Percentiles rank a stretch among this genome's conserved stretches.
phyloP scores from a whole-genome alignment of 148 eudicot species.

The Rhododendron vialii region DNA sequence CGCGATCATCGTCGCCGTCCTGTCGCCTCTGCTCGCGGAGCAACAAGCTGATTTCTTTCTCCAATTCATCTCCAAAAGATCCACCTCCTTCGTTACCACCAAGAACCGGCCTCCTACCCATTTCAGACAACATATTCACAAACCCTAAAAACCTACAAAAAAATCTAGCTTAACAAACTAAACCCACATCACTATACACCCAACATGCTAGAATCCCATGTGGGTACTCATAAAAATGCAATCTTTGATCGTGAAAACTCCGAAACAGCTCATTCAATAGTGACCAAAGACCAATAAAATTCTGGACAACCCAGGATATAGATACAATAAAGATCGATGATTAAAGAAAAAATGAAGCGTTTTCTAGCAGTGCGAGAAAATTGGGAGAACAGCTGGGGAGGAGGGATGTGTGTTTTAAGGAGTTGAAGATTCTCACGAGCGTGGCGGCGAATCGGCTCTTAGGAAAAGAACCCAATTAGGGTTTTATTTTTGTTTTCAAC shows the following conservation, averaged over 20 bases:
- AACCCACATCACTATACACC: slow-evolving; percentile 10
- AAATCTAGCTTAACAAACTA: slow-evolving; percentile 14
- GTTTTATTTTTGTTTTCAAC: slow-evolving; percentile 28
- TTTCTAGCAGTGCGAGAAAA: background rate
- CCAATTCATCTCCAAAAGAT: slow-evolving; percentile 78
- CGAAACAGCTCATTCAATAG: slow-evolving; percentile 1
- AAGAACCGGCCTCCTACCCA: slow-evolving; percentile 53
- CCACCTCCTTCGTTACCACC: slow-evolving; percentile 65
- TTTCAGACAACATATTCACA: slow-evolving; percentile 36
- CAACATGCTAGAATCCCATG: background rate
- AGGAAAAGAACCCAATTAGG: slow-evolving; percentile 33
- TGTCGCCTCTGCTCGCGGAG: slow-evolving; percentile 69
- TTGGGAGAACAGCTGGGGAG: background rate
- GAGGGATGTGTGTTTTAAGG: background rate
- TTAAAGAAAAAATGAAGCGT: background rate
- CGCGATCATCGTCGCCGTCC: slow-evolving; percentile 58
- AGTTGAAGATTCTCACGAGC: slow-evolving; percentile 17
- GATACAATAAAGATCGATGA: background rate
- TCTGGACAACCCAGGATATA: background rate
- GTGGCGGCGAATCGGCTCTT: slow-evolving; percentile 35
- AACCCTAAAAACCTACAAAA: slow-evolving; percentile 20
- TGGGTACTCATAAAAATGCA: slow-evolving; percentile 18
- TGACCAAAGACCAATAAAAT: background rate
- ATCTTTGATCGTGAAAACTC: slow-evolving; percentile 20
- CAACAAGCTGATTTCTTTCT: slow-evolving; percentile 71